Percentiles rank a stretch among this genome's conserved stretches.
Evolutionary conservation across 2,329 filamentous ascomycete species (phyloP).

Genomic region (Ceratocystis lukuohia): DNA sequence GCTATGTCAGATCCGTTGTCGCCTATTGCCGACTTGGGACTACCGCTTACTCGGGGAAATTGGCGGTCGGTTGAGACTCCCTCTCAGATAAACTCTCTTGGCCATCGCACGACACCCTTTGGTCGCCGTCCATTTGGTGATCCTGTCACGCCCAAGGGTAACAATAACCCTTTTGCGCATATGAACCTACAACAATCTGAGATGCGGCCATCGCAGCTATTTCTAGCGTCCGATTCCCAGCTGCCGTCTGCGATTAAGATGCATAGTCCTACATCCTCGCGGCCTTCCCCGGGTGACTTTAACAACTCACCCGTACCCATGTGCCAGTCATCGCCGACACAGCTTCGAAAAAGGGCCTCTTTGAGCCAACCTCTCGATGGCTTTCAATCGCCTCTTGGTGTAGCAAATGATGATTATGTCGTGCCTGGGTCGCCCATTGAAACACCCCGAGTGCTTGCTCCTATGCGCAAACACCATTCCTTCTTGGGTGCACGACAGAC

Average conservation of each 20-base stretch:
- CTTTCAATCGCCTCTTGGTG: background rate
- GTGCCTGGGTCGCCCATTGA: slow-evolving; percentile 11
- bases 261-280: slow-evolving; percentile 43
- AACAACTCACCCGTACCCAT: slow-evolving; percentile 36
- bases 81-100: slow-evolving; percentile 26
- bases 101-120: slow-evolving; percentile 25
- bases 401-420: background rate
- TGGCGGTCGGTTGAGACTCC: slow-evolving; percentile 28
- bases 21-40: slow-evolving; percentile 26
- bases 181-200: slow-evolving; percentile 11
- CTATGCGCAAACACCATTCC: slow-evolving; percentile 8
- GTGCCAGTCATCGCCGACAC: slow-evolving; percentile 21
- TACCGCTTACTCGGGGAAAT: slow-evolving; percentile 29
- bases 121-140: slow-evolving; percentile 21
- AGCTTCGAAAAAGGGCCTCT: background rate
- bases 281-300: slow-evolving; percentile 40
- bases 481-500: slow-evolving; percentile 1
- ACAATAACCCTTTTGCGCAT: slow-evolving; percentile 35
- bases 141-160: slow-evolving; percentile 38
- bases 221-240: slow-evolving; percentile 37
- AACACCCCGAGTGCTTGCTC: background rate
- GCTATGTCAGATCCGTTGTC: slow-evolving; percentile 28
- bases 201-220: slow-evolving; percentile 35
- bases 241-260: slow-evolving; percentile 39
- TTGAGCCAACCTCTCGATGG: background rate